These are phyloP conservation scores for Penicillium sp. DNA, from an alignment of 2,329 filamentous ascomycete genomes.

Conservation along the genomic window DNA sequence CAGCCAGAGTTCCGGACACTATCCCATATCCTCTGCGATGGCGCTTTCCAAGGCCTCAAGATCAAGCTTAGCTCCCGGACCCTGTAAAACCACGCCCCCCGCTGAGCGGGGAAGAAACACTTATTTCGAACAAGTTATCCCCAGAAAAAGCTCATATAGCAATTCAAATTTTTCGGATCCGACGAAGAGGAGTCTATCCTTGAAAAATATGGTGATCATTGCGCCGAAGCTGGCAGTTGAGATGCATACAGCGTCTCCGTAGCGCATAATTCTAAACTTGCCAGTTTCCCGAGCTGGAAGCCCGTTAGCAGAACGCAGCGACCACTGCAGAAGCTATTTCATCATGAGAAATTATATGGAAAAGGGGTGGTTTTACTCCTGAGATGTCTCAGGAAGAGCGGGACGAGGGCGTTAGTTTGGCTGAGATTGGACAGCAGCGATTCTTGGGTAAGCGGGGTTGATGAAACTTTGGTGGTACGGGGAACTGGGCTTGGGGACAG, in stretches of 20 bases:
- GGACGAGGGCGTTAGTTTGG: constrained; percentile 22
- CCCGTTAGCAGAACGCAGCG: background rate
- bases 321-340: background rate
- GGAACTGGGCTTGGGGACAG: background rate
- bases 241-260: background rate
- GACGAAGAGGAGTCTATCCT: background rate
- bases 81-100: background rate
- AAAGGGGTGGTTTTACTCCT: constrained; percentile 36
- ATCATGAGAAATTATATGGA: constrained; percentile 35
- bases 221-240: background rate
- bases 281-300: background rate
- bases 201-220: background rate
- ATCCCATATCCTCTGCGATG: background rate
- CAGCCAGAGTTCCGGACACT: background rate
- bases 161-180: background rate
- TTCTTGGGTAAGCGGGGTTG: constrained; percentile 6
- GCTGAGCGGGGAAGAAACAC: background rate
- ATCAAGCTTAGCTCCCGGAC: background rate
- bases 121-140: background rate
- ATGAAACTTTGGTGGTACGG: background rate
- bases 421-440: constrained; percentile 21
- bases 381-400: constrained; percentile 33
- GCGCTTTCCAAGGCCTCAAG: background rate
- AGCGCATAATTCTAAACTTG: constrained; percentile 5
- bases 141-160: background rate